Conservation (phyloP, 2,329 filamentous ascomycete species). For the Diplocarpon mali region DNA sequence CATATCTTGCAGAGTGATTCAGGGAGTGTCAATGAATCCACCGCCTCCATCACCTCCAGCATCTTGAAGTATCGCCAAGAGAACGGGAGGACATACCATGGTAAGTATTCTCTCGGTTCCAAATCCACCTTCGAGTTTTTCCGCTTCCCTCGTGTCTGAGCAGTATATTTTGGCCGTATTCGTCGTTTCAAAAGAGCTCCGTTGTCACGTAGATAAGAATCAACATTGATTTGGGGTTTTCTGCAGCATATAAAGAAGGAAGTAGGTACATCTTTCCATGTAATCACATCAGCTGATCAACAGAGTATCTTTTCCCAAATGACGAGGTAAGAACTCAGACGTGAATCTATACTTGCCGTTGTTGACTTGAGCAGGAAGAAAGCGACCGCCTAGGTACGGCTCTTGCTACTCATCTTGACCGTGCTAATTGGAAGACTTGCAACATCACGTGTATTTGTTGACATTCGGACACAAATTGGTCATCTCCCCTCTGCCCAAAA, state of each 20-base stretch:
- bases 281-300: not conserved
- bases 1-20: too few species aligned
- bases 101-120: not conserved
- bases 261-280: not conserved
- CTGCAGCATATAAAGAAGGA: slow-evolving; percentile 4
- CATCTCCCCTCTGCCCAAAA: slow-evolving; percentile 19
- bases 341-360: too few species aligned
- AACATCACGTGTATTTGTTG: slow-evolving; percentile 29
- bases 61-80: slow-evolving; percentile 29
- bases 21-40: not conserved
- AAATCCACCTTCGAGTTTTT: too few species aligned
- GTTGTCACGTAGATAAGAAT: not conserved
- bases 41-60: not conserved
- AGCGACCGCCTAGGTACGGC: slow-evolving; percentile 11
- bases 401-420: not conserved
- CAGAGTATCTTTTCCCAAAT: slow-evolving; percentile 3
- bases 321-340: slow-evolving; percentile 1
- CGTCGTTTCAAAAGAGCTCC: not conserved
- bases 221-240: too few species aligned
- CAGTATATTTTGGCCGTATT: not conserved
- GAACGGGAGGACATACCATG: slow-evolving; percentile 30
- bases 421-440: slow-evolving; percentile 22
- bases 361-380: not conserved
- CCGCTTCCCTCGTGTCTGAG: not conserved
- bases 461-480: slow-evolving; percentile 27